phyloP scores from a whole-genome alignment of 345 rosid genomes.

The Erucastrum elatum region DNA sequence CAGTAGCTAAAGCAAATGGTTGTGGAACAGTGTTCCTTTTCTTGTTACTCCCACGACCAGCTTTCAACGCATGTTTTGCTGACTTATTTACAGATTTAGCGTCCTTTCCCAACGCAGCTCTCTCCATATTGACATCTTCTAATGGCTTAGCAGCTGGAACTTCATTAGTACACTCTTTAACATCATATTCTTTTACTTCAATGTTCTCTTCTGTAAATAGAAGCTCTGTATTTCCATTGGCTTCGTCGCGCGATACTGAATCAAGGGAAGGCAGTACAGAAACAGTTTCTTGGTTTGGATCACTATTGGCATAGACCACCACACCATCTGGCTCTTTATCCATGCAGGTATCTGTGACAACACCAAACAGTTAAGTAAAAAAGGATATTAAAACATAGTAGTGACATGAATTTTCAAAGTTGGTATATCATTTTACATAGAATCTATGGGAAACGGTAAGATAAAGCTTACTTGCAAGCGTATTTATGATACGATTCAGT shows the following conservation, averaged over 20 bases:
- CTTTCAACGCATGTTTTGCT: conserved; percentile 50
- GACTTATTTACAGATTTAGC: conserved; percentile 37
- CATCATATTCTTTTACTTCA: conserved; percentile 69
- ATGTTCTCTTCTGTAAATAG: conserved; percentile 52
- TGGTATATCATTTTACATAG: conserved; percentile 5
- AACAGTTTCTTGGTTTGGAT: conserved; percentile 45
- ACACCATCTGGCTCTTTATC: conserved; percentile 77
- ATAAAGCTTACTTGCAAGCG: neutral
- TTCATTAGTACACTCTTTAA: conserved; percentile 80
- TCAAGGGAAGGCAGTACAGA: conserved; percentile 41
- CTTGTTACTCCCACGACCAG: conserved; percentile 45
- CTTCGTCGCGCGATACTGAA: conserved; percentile 50
- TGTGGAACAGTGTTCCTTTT: conserved; percentile 77
- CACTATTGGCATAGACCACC: conserved; percentile 50
- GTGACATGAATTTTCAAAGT: neutral
- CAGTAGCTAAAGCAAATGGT: conserved; percentile 85
- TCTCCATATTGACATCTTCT: conserved; percentile 36
- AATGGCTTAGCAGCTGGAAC: conserved; percentile 44
- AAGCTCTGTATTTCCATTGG: conserved; percentile 47
- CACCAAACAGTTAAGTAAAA: conserved; percentile 41
- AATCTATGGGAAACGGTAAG: neutral
- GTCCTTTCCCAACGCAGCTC: conserved; percentile 26
- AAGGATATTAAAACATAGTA: neutral
- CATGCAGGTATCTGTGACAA: conserved; percentile 65
- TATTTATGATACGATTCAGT: neutral